Percentiles rank a stretch among this genome's conserved stretches.
These are phyloP conservation scores for Alliaria petiolata DNA, from an alignment of 345 rosid species.

Conservation along the genomic window DNA sequence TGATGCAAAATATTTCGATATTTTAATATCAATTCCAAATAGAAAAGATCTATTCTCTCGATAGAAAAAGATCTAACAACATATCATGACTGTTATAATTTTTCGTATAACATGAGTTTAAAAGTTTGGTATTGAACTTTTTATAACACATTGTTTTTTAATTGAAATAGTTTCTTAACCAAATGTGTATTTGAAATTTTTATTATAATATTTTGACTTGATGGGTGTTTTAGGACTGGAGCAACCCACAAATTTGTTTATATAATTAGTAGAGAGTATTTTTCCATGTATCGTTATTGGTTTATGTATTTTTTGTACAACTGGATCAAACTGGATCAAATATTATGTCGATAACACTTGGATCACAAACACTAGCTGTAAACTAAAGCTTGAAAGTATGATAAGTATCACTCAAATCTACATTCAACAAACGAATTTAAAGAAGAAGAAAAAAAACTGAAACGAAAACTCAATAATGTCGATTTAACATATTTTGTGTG, in stretches of 20 bases:
- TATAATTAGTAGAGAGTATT: not conserved
- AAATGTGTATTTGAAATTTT: too few species aligned
- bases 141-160: not conserved
- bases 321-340: not conserved
- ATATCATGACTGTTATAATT: not conserved
- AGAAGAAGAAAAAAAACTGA: too few species aligned
- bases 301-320: not conserved
- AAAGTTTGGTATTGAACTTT: not conserved
- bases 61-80: not conserved
- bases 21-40: too few species aligned
- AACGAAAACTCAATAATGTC: too few species aligned
- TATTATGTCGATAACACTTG: not conserved
- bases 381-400: too few species aligned
- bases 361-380: too few species aligned
- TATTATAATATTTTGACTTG: not conserved
- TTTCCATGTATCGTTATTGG: not conserved
- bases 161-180: not conserved
- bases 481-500: not conserved
- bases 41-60: too few species aligned
- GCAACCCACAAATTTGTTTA: not conserved
- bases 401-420: too few species aligned
- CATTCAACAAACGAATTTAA: too few species aligned
- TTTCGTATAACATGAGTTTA: not conserved
- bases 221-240: not conserved
- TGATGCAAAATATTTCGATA: too few species aligned